A percentile compares a stretch with the other conserved stretches of the same genome.
These are phyloP conservation scores for Trichophyton verrucosum DNA, from an alignment of 2,329 filamentous ascomycete species.

Conservation along the genomic window DNA sequence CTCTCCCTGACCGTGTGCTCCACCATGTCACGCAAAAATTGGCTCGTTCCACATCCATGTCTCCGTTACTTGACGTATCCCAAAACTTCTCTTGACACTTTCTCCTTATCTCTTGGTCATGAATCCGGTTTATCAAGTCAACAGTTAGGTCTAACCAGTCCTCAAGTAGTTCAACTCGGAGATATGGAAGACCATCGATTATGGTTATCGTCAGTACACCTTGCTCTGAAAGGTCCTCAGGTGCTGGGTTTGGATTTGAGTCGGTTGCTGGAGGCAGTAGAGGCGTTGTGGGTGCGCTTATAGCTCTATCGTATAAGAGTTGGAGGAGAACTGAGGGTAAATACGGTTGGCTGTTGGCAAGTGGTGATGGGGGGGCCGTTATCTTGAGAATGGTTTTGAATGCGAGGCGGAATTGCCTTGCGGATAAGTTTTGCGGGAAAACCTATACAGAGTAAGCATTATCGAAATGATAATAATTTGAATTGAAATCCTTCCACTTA, in stretches of 20 bases:
- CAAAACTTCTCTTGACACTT: constrained; percentile 60
- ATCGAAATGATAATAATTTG: not conserved
- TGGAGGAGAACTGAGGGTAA: constrained; percentile 73
- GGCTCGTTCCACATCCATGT: constrained; percentile 79
- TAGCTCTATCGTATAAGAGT: constrained; percentile 55
- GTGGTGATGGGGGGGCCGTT: constrained; percentile 63
- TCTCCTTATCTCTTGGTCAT: constrained; percentile 49
- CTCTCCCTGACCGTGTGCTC: constrained; percentile 52
- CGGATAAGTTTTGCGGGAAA: constrained; percentile 65
- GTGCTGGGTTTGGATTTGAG: constrained; percentile 20
- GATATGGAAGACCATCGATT: constrained; percentile 63
- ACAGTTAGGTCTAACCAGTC: constrained; percentile 70
- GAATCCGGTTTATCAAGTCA: constrained; percentile 52
- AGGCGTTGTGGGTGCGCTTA: constrained; percentile 41
- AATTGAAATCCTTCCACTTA: constrained; percentile 16
- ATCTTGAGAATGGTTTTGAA: constrained; percentile 77
- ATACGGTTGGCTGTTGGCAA: constrained; percentile 59
- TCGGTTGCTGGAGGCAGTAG: constrained; percentile 25
- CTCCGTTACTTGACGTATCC: constrained; percentile 65
- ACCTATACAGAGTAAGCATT: constrained; percentile 30
- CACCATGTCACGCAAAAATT: constrained; percentile 76
- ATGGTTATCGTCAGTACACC: constrained; percentile 63
- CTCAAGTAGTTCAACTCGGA: constrained; percentile 57
- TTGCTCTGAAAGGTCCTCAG: constrained; percentile 54
- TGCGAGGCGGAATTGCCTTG: constrained; percentile 76